Base-by-base conservation (phyloP, 2,329 filamentous ascomycete species). In the Cladosporium sp. region DNA sequence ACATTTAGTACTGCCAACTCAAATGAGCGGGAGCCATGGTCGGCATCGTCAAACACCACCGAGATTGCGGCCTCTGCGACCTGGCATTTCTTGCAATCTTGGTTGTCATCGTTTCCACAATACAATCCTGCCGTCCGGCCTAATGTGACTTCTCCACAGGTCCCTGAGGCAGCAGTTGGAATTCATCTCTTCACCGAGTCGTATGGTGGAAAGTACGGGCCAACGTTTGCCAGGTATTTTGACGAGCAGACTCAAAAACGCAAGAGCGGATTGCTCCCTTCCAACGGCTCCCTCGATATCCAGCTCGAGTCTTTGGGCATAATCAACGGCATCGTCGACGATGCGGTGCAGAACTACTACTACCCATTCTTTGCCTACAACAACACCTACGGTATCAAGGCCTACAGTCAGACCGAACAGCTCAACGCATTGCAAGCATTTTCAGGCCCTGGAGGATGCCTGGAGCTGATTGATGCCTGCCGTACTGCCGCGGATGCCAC, bases 301-400 rank as follows among this genome's bases (percentile, higher is more conserved):
- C 83, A 85, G 63, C 79, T 92, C 10, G 80, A 79, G 16, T 86
- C 89, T 0, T 76, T 92, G 0, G 89, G 89, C 25, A 89, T 93
- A 65, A 80, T 91, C 65, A 91, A 92, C 74, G 90, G 89, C 14
- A 86, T 89, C 68, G 80, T 92, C 39, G 91, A 93, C 72, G 82
- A 85, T 69, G 74, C 87, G 32, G 81, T 87, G 0, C 88, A 92
- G 76, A 79, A 80, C 3, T 83, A 85, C 2, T 85, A 78, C 70
- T 87, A 85, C 68, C 82, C 86, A 1, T 73, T 76, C 8, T 89
- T 88, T 74, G 85, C 85, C 11, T 81, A 82, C 65, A 85, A 86
- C 72, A 91, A 91, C 73, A 87, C 88, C 0, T 93, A 91, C 73
- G 86, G 83, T 10, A 83, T 90, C 65, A 72, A 85, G 67, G 80